Evolutionary conservation across 2,329 filamentous ascomycete genomes (phyloP).

Genomic region (Fusarium mundagurra): DNA sequence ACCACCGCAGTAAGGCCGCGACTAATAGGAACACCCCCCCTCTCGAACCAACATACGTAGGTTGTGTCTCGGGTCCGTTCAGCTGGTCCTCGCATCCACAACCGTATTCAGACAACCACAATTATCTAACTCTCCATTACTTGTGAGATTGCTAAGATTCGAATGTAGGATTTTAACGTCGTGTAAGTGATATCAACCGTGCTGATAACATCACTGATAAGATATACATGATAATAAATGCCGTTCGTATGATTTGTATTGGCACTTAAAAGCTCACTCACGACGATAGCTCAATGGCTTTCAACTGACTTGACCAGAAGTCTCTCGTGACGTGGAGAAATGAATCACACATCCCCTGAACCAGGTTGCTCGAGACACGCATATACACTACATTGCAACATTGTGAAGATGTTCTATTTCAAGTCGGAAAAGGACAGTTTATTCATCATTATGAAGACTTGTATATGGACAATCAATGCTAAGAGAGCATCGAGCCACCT

Average conservation of each 20-base stretch:
- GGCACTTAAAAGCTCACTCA: neutral
- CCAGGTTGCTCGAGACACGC: neutral
- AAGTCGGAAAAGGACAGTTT: neutral
- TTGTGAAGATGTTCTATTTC: neutral
- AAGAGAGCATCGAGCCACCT: neutral
- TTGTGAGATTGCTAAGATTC: conserved; percentile 14
- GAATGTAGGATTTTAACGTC: conserved; percentile 6
- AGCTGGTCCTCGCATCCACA: conserved; percentile 24
- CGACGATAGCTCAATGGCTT: neutral
- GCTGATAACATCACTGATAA: neutral
- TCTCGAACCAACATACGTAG: neutral
- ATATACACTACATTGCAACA: neutral
- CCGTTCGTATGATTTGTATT: neutral
- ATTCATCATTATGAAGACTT: neutral
- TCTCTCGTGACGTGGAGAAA: conserved; percentile 3
- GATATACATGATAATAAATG: neutral
- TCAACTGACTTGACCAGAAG: neutral
- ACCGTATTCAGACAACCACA: conserved; percentile 29
- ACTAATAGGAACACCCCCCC: conserved; percentile 35
- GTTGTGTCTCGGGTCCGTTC: conserved; percentile 21
- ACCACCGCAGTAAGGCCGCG: conserved; percentile 45
- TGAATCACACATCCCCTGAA: neutral
- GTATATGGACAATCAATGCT: neutral
- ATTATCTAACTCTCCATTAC: conserved; percentile 28
- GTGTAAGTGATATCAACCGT: conserved; percentile 6